Conservation (phyloP, 148 eudicot genomes). For the Oxyria digyna region DNA sequence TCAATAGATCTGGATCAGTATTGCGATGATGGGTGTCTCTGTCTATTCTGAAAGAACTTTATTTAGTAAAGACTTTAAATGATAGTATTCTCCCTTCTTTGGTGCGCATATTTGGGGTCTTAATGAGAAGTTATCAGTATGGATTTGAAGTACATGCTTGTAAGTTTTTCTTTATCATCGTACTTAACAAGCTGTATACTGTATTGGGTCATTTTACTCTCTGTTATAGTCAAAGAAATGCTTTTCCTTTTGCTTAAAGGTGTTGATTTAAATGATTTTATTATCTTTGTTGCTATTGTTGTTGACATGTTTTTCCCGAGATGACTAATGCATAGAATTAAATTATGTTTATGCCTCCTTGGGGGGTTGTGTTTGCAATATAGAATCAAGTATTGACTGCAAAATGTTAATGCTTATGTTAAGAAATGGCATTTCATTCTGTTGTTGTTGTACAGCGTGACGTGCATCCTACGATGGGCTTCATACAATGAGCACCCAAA, state of each 20-base stretch:
- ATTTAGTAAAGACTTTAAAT: not conserved
- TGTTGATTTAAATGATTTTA: not conserved
- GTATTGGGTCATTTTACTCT: not conserved
- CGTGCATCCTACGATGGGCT: conserved; percentile 87
- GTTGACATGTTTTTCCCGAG: not conserved
- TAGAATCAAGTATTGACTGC: not conserved
- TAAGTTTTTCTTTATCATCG: not conserved
- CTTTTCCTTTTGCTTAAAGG: not conserved
- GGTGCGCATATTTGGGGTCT: not conserved
- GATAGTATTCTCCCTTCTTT: not conserved
- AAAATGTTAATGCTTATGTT: not conserved
- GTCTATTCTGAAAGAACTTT: not conserved
- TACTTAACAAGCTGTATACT: not conserved
- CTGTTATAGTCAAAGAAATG: not conserved
- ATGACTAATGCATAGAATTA: not conserved
- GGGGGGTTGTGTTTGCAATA: not conserved
- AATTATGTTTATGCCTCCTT: not conserved
- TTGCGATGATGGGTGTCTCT: not conserved
- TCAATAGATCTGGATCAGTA: not conserved
- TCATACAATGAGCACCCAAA: conserved; percentile 67
- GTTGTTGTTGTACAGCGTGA: conserved; percentile 38
- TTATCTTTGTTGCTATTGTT: not conserved
- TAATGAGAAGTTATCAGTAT: not conserved
- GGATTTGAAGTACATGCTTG: not conserved
- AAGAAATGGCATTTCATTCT: not conserved